Evolutionary conservation across 257 asterid species (phyloP).

Genomic region (Sherardia arvensis): DNA sequence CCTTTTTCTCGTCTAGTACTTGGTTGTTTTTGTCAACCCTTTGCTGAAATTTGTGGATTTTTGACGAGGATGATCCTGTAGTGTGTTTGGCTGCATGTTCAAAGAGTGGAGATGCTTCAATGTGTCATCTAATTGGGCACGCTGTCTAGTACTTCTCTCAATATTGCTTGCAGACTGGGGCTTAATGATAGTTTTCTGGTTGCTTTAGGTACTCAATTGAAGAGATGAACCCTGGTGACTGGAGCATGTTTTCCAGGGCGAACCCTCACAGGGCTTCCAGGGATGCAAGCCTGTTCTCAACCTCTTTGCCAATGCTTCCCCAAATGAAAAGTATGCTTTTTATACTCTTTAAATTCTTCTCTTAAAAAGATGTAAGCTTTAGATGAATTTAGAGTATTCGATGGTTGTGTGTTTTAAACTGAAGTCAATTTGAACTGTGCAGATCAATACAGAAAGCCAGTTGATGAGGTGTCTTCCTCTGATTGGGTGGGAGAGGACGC

Average conservation of each 20-base stretch:
- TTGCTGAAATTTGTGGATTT: not conserved
- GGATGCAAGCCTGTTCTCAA: constrained; percentile 46
- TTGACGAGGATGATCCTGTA: not conserved
- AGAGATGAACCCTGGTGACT: constrained; percentile 28
- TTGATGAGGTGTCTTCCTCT: constrained; percentile 20
- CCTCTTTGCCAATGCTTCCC: constrained; percentile 51
- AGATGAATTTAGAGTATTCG: not conserved
- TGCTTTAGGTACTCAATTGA: constrained; percentile 8
- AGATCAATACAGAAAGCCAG: constrained; percentile 17
- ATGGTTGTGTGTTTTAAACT: constrained; percentile 8
- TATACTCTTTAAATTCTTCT: not conserved
- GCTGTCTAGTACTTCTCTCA: not conserved
- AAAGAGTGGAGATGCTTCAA: not conserved
- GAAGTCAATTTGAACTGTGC: constrained; percentile 26
- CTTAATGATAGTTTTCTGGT: not conserved
- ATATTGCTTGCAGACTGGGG: not conserved
- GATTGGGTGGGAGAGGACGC: constrained; percentile 22
- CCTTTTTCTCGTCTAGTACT: not conserved
- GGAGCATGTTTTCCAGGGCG: constrained; percentile 31
- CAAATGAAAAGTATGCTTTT: constrained; percentile 35
- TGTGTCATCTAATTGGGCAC: not conserved
- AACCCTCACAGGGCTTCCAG: constrained; percentile 24
- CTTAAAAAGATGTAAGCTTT: not conserved
- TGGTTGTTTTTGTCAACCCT: not conserved
- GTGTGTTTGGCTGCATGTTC: not conserved